A percentile compares a stretch with the other conserved stretches of the same genome.
phyloP scores from a whole-genome alignment of 2,329 filamentous ascomycete species.

The Huntiella decipiens region DNA sequence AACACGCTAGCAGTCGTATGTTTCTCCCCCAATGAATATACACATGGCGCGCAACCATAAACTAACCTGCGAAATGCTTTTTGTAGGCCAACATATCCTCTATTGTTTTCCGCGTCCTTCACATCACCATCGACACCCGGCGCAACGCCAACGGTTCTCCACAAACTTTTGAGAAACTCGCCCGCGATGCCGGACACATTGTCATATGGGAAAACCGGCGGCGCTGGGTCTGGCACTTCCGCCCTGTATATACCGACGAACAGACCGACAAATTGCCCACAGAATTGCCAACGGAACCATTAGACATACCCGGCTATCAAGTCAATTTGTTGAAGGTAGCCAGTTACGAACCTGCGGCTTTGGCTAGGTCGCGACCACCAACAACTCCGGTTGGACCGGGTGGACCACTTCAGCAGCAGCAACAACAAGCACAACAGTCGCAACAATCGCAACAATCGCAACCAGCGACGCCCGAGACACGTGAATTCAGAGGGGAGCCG shows the following conservation, averaged over 20 bases:
- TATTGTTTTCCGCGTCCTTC: slow-evolving; percentile 36
- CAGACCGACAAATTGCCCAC: slow-evolving; percentile 2
- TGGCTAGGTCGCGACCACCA: slow-evolving; percentile 5
- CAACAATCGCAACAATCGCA: neutral
- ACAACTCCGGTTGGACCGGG: neutral
- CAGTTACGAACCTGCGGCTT: slow-evolving; percentile 7
- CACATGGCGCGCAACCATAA: neutral
- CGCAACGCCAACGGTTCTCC: slow-evolving; percentile 25
- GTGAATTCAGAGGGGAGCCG: too few species aligned
- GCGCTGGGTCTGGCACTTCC: slow-evolving; percentile 36
- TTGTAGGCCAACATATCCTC: slow-evolving; percentile 36
- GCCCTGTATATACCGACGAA: slow-evolving; percentile 24
- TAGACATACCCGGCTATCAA: too few species aligned
- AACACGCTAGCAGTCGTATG: slow-evolving; percentile 40
- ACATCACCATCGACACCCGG: slow-evolving; percentile 25
- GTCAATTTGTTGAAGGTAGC: neutral
- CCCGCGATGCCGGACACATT: slow-evolving; percentile 34
- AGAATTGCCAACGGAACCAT: neutral
- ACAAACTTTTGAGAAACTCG: slow-evolving; percentile 30
- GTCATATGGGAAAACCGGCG: slow-evolving; percentile 32
- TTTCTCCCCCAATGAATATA: slow-evolving; percentile 9
- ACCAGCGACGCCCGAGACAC: too few species aligned
- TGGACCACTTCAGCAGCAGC: neutral
- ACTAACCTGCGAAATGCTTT: slow-evolving; percentile 5
- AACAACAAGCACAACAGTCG: neutral